Evolutionary conservation across 106 monocot species (phyloP).

Genomic region (Ottelia alismoides): DNA sequence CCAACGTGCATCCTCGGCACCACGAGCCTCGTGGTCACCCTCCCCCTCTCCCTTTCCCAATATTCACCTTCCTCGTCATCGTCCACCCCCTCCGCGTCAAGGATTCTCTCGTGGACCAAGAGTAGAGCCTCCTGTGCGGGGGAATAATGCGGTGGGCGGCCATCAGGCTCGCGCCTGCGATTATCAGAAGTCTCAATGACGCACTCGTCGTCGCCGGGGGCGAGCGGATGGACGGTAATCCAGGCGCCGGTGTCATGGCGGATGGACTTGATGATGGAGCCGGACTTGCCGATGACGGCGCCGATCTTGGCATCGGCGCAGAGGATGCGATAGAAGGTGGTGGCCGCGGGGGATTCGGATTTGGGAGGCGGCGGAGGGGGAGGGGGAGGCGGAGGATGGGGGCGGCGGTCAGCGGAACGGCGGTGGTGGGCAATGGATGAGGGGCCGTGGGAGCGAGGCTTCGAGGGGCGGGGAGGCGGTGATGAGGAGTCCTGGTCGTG

Average conservation of each 20-base stretch:
- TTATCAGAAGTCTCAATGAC: conserved; percentile 83
- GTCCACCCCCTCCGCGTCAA: conserved; percentile 38
- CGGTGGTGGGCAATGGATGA: conserved; percentile 17
- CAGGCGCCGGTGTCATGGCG: conserved; percentile 64
- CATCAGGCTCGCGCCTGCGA: conserved; percentile 61
- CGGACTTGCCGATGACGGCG: conserved; percentile 49
- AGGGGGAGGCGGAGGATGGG: conserved; percentile 12
- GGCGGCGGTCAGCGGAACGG: conserved; percentile 11
- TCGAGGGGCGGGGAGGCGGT: conserved; percentile 32
- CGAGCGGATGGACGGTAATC: conserved; percentile 56
- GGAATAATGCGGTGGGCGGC: conserved; percentile 72
- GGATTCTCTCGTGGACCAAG: conserved; percentile 61
- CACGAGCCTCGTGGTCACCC: conserved; percentile 62
- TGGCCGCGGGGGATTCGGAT: conserved; percentile 15
- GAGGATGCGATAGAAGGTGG: conserved; percentile 75
- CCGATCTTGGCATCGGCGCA: conserved; percentile 51
- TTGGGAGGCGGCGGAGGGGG: conserved; percentile 3
- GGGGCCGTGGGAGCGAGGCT: conserved; percentile 28
- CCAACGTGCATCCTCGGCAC: conserved; percentile 86
- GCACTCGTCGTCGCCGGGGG: conserved; percentile 62
- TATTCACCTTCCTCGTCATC: conserved; percentile 19
- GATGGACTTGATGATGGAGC: conserved; percentile 29
- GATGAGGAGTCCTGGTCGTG: conserved; percentile 62
- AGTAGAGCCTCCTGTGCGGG: conserved; percentile 86
- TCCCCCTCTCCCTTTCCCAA: conserved; percentile 27